These are phyloP conservation scores for Clonostachys rosea DNA, from an alignment of 2,329 filamentous ascomycete genomes.

Conservation along the genomic window DNA sequence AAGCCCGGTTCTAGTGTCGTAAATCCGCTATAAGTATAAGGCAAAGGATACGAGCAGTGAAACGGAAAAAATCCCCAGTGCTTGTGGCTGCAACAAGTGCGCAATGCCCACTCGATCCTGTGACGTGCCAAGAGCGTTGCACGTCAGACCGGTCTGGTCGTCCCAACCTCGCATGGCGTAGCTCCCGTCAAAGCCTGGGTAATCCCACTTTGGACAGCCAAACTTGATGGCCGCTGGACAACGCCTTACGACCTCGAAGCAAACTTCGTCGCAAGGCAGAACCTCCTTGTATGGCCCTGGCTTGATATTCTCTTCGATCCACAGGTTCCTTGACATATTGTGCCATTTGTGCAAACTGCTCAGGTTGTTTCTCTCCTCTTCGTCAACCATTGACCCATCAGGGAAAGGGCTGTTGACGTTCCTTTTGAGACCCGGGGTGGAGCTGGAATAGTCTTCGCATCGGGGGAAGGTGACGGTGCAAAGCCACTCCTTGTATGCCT, in stretches of 20 bases:
- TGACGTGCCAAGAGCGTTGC: slow-evolving; percentile 27
- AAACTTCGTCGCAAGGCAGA: slow-evolving; percentile 82
- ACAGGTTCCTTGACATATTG: slow-evolving; percentile 58
- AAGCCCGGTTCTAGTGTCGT: too few relatives aligned
- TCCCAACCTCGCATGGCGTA: slow-evolving; percentile 21
- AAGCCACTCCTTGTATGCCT: slow-evolving; percentile 89
- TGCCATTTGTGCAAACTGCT: slow-evolving; percentile 11
- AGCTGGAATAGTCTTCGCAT: slow-evolving; percentile 75
- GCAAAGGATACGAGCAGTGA: not conserved
- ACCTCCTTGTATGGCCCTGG: slow-evolving; percentile 95
- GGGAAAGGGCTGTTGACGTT: slow-evolving; percentile 69
- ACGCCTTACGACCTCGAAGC: slow-evolving; percentile 78
- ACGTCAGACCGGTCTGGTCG: slow-evolving; percentile 14
- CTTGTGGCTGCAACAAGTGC: slow-evolving; percentile 6
- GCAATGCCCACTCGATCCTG: slow-evolving; percentile 21
- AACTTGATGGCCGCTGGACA: slow-evolving; percentile 79
- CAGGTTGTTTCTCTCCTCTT: slow-evolving; percentile 17
- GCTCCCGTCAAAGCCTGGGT: slow-evolving; percentile 24
- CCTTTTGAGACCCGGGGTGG: slow-evolving; percentile 44
- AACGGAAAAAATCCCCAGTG: slow-evolving; percentile 5
- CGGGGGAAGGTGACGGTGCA: slow-evolving; percentile 90
- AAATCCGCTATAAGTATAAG: too few relatives aligned
- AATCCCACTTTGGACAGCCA: slow-evolving; percentile 55
- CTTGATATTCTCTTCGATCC: slow-evolving; percentile 66
- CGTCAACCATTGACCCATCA: slow-evolving; percentile 55